phyloP scores from a whole-genome alignment of 495 filamentous ascomycete species.

The Daldinia concentrica region DNA sequence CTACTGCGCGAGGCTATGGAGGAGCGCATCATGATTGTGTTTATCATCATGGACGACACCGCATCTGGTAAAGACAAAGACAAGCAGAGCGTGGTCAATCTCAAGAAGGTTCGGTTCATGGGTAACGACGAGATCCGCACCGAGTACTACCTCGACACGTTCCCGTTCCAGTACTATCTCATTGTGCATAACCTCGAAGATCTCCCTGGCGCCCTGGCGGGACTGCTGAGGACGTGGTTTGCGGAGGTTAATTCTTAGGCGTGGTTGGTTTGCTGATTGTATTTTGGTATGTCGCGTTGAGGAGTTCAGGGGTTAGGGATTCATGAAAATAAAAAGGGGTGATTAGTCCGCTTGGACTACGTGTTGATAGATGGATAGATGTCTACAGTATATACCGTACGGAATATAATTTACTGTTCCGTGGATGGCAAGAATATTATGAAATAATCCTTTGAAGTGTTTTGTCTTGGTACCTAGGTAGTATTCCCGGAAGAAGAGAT shows the following conservation, averaged over 20 bases:
- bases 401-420: no score
- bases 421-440: no score
- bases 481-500: no score
- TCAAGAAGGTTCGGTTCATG: conserved; percentile 47
- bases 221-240: conserved; percentile 95
- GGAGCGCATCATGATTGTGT: conserved; percentile 97
- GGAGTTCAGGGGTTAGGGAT: background rate
- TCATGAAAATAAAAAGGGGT: no score
- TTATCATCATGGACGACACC: conserved; percentile 90
- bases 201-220: conserved; percentile 86
- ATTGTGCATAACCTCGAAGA: conserved; percentile 92
- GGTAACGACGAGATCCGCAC: conserved; percentile 65
- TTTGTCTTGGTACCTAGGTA: no score
- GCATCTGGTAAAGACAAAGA: conserved; percentile 45
- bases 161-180: conserved; percentile 95
- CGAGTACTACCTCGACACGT: conserved; percentile 89
- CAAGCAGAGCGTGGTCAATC: conserved; percentile 53
- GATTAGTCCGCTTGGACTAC: no score
- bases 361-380: no score
- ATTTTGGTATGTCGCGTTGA: background rate
- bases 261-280: background rate
- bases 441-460: no score
- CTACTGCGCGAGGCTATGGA: conserved; percentile 88
- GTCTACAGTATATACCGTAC: no score
- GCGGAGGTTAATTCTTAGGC: conserved; percentile 73